Conservation (phyloP, 2,329 filamentous ascomycete species). For the Trichoderma aggressivum region DNA sequence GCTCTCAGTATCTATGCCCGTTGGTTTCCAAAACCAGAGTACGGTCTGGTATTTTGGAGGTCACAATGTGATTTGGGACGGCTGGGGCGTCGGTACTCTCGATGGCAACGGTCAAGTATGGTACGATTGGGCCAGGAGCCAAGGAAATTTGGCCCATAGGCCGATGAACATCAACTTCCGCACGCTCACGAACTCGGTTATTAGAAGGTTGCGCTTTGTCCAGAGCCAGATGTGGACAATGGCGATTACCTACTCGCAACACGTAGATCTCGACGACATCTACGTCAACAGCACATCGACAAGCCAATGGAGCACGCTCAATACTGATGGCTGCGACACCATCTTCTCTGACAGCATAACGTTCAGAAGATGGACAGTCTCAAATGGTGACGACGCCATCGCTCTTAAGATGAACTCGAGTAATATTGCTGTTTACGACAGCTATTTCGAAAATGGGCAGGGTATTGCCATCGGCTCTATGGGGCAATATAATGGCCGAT, state of each 20-base stretch:
- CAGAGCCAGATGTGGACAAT: slow-evolving; percentile 61
- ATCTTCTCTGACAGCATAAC: slow-evolving; percentile 51
- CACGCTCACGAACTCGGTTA: slow-evolving; percentile 44
- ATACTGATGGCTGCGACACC: slow-evolving; percentile 48
- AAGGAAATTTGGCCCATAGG: slow-evolving; percentile 45
- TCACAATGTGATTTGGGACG: slow-evolving; percentile 46
- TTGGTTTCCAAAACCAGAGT: slow-evolving; percentile 55
- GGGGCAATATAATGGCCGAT: slow-evolving; percentile 49
- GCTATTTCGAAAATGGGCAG: slow-evolving; percentile 46
- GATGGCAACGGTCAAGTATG: slow-evolving; percentile 59
- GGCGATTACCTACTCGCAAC: slow-evolving; percentile 47
- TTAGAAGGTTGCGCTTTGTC: slow-evolving; percentile 49
- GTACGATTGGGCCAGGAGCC: slow-evolving; percentile 49
- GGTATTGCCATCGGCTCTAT: slow-evolving; percentile 57
- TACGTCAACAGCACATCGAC: slow-evolving; percentile 49
- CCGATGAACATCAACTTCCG: slow-evolving; percentile 50
- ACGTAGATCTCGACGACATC: slow-evolving; percentile 48
- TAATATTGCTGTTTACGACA: slow-evolving; percentile 50
- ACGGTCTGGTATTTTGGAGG: slow-evolving; percentile 55
- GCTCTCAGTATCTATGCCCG: slow-evolving; percentile 47
- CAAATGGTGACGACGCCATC: slow-evolving; percentile 53
- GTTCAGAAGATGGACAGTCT: slow-evolving; percentile 48
- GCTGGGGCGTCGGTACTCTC: slow-evolving; percentile 50
- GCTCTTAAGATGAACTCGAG: slow-evolving; percentile 54
- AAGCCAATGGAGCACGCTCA: slow-evolving; percentile 33